Base-by-base conservation (phyloP, 139 green algal species). In the Gonium pectorale region DNA sequence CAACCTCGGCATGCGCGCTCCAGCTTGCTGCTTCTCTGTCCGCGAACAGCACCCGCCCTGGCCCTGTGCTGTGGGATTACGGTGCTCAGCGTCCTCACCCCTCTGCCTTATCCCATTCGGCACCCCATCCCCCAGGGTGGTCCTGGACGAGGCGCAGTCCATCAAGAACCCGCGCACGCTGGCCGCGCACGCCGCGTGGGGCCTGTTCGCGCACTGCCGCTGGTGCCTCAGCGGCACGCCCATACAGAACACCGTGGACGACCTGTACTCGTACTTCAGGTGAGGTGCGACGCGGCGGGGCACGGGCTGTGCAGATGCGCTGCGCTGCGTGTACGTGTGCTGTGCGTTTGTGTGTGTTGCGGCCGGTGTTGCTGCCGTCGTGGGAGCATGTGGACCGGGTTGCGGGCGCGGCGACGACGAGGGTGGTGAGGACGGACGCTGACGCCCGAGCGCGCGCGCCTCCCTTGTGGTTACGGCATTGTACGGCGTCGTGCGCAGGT, bases 71-170 rank as follows among this genome's bases (percentile, higher is more conserved):
- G n/a, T n/a, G n/a, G n/a, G n/a, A n/a, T n/a, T n/a, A n/a, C n/a
- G n/a, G n/a, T n/a, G n/a, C n/a, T n/a, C n/a, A n/a, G n/a, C 35
- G 1, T 19, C 35, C 35, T 31, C 13, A 27, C 19, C 7, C 64
- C 64, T 9, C 35, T 17, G 0, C 64, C 35, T 31, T 13, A 31
- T 64, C 8, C 15, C 54, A 31, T n/a, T n/a, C 62, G 22, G 31
- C 31, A 43, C 62, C 31, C 27, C 62, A 31, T 3, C 62, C 62
- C 31, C 62, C 78, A 89, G 78, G 92, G 94, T 98, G 52, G 94
- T 99, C 41, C 82, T 99, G 37, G 97, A 99, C 87, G 97, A 99
- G 91, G 96, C 95, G 2, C 97, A 99, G 83, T 91, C 84, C 88
- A 98, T 98, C 86, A 98, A 98, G 91, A 99, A 99, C 86, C 46